Base-by-base conservation (phyloP, 2,329 filamentous ascomycete genomes). In the Exophiala lecanii-corni region DNA sequence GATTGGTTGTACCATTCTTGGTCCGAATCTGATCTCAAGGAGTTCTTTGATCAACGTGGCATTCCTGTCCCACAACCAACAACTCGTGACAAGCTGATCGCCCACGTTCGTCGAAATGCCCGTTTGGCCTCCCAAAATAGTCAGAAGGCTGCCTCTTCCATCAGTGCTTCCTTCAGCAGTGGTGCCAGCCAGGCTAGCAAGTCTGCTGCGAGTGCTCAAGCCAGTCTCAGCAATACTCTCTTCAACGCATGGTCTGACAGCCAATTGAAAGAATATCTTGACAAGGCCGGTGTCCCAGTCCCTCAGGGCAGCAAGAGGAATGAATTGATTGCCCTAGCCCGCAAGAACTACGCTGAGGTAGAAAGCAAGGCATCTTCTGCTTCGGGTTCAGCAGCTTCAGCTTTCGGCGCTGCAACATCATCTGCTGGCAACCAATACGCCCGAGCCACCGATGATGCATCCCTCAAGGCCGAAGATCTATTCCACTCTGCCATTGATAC, bases 1-100 rank as follows among this genome's bases (percentile, higher is more conserved):
- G 81, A 96, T 69, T 97, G 92, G 92, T 72, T 97, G 32, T 98
- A 96, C 62, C 76, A 82, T 48, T 75, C 83, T 5, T 98, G 92
- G 92, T 83, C 86, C 39, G 86, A 95, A 53, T 96, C 89, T 53
- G 91, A 96, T 37, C 71, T 95, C 51, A 97, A 97, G 74, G 78
- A 86, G 54, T 98, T 86, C 84, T 82, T 96, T 35, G 92, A 97
- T 59, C 82, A 84, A 55, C 53, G 53, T 36, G 92, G 92, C 39
- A 81, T 91, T 65, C 83, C 87, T 9, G 86, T 79, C 41, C 91
- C 92, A 48, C 91, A 97, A 64, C 85, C 88, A 20, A 79, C 79
- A 36, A 82, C 73, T 48, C 87, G 92, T 48, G 89, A 97, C 68
- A 88, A 87, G 66, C 75, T 97, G 39, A 82, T 98, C 61, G 87